phyloP scores from a whole-genome alignment of 1,284 basidiomycete species.

The Ustilago trichophora region DNA sequence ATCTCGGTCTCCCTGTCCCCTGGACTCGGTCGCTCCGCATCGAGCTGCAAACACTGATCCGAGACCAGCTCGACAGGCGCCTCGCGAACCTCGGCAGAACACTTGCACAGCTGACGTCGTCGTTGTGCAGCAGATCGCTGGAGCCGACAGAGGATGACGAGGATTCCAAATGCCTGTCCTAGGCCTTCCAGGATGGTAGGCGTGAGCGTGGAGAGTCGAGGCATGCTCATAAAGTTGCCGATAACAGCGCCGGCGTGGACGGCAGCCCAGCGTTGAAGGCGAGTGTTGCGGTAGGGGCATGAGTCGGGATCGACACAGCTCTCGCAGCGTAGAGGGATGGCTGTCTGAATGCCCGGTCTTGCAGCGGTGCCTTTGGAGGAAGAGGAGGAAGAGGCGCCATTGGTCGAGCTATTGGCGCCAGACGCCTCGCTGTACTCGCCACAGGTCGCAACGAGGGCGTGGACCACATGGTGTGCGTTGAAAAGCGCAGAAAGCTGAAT shows the following conservation, averaged over 20 bases:
- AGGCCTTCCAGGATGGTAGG: constrained; percentile 41
- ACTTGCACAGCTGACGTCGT: constrained; percentile 13
- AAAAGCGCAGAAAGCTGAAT: constrained; percentile 37
- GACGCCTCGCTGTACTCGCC: no score
- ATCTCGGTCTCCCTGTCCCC: not conserved
- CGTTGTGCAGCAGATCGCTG: constrained; percentile 6
- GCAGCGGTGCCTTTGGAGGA: no score
- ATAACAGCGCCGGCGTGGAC: constrained; percentile 41
- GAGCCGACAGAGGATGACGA: constrained; percentile 38
- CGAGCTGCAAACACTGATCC: constrained; percentile 38
- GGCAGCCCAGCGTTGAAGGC: constrained; percentile 36
- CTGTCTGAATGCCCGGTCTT: constrained; percentile 1
- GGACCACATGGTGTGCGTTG: constrained; percentile 37
- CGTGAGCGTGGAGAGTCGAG: constrained; percentile 32
- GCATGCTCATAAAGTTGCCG: constrained; percentile 42
- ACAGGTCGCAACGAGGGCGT: constrained; percentile 25
- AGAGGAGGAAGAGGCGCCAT: no score
- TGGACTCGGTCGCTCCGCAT: constrained; percentile 24
- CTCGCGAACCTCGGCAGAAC: constrained; percentile 22
- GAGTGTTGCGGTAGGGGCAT: constrained; percentile 31
- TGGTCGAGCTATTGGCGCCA: no score
- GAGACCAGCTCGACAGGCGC: constrained; percentile 24
- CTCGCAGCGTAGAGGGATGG: constrained; percentile 26
- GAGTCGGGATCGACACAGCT: constrained; percentile 18
- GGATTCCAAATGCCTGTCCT: constrained; percentile 33